phyloP scores from a whole-genome alignment of 495 filamentous ascomycete species.

The Hyaloscypha finlandica region DNA sequence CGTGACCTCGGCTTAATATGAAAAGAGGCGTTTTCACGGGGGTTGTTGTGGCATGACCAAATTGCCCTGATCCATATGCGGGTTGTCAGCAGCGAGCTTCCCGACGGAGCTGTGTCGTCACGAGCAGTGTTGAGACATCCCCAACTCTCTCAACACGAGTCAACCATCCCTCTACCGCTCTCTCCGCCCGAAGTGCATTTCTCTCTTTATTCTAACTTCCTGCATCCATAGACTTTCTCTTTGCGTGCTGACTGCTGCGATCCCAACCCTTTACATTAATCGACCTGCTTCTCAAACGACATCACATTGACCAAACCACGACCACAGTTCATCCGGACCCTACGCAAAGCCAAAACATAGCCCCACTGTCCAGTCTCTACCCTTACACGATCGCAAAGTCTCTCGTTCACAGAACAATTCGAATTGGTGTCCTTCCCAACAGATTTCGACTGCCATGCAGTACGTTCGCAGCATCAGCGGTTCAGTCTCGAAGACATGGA shows the following conservation, averaged over 20 bases:
- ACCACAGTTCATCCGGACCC: background rate
- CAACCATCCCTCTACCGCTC: background rate
- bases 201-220: background rate
- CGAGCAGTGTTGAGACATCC: background rate
- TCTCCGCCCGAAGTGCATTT: background rate
- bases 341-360: background rate
- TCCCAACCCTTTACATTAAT: background rate
- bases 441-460: slow-evolving; percentile 64
- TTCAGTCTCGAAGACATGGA: slow-evolving; percentile 98
- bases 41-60: slow-evolving; percentile 3
- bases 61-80: no score
- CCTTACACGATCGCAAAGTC: background rate
- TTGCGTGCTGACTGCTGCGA: background rate
- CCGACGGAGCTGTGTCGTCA: slow-evolving; percentile 2
- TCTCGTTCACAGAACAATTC: background rate
- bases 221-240: background rate
- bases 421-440: background rate
- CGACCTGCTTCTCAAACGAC: background rate
- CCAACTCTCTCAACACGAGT: slow-evolving; percentile 11
- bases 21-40: background rate
- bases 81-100: background rate
- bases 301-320: background rate
- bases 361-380: background rate
- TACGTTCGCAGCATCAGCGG: slow-evolving; percentile 96
- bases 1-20: slow-evolving; percentile 4